Percentiles rank a stretch among this genome's conserved stretches.
Conservation (phyloP, 371 early-diverging fungal species). For the Mucor velutinosus region DNA sequence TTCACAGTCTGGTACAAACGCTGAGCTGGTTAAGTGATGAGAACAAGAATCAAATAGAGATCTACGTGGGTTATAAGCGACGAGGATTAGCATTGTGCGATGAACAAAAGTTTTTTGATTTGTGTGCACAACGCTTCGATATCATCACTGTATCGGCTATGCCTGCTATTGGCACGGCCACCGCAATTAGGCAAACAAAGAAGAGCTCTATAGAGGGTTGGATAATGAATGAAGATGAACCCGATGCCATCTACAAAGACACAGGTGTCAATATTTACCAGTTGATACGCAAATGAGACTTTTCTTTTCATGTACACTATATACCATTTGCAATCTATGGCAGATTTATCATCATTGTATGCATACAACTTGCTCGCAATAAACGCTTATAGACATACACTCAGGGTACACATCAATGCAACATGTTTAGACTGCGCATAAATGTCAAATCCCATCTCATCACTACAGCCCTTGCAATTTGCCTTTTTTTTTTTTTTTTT, state of each 20-base stretch:
- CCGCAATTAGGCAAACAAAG: background rate
- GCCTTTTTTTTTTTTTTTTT: background rate
- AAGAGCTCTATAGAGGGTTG: background rate
- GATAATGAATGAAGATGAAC: background rate
- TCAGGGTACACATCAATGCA: background rate
- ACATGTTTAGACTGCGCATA: background rate
- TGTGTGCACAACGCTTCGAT: slow-evolving; percentile 21
- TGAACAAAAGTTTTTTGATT: slow-evolving; percentile 41
- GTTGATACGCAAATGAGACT: slow-evolving; percentile 9
- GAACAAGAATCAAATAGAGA: slow-evolving; percentile 8
- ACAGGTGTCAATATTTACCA: slow-evolving; percentile 22
- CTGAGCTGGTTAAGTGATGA: slow-evolving; percentile 39
- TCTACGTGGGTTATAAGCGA: slow-evolving; percentile 51
- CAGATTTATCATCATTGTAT: too few relatives aligned
- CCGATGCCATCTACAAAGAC: slow-evolving; percentile 6
- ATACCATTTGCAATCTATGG: too few relatives aligned
- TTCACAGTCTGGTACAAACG: slow-evolving; percentile 44
- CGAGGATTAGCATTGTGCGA: slow-evolving; percentile 27
- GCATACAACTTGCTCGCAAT: too few relatives aligned
- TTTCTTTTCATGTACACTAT: background rate
- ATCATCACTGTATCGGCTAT: background rate
- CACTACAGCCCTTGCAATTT: background rate
- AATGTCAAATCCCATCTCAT: background rate
- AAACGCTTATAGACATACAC: too few relatives aligned
- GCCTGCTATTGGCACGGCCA: background rate